Percentiles rank a stretch among this genome's conserved stretches.
phyloP scores from a whole-genome alignment of 163 green algal species.

The Smithsoniella earleae region DNA sequence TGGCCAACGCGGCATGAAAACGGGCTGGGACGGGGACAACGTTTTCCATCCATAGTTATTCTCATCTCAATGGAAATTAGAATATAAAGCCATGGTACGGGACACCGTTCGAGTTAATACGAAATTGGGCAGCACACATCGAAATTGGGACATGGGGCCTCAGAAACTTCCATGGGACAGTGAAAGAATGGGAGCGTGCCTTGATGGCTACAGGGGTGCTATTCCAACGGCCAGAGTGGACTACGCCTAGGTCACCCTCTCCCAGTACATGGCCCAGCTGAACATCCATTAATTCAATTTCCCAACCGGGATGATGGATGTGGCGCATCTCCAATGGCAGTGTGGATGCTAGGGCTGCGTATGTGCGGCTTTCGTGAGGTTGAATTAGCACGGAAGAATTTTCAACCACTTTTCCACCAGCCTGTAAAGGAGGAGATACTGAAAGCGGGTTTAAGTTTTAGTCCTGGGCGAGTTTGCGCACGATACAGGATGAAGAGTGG shows the following conservation, averaged over 20 bases:
- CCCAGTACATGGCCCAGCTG: slow-evolving; percentile 44
- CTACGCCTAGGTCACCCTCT: slow-evolving; percentile 85
- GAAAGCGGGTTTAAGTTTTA: too few species aligned
- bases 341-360: not conserved
- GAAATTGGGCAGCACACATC: too few species aligned
- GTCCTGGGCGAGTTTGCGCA: too few species aligned
- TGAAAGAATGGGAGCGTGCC: slow-evolving; percentile 38
- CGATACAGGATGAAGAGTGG: too few species aligned
- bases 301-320: slow-evolving; percentile 62
- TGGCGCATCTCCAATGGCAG: not conserved
- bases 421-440: not conserved
- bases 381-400: not conserved
- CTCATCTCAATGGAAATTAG: too few species aligned
- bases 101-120: too few species aligned
- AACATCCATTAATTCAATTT: slow-evolving; percentile 62
- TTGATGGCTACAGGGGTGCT: slow-evolving; percentile 73
- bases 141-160: too few species aligned
- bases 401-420: not conserved
- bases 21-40: too few species aligned
- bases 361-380: not conserved
- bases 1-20: too few species aligned
- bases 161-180: too few species aligned
- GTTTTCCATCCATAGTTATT: too few species aligned
- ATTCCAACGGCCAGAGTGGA: slow-evolving; percentile 69
- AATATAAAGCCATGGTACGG: too few species aligned